Percentiles rank a stretch among this genome's conserved stretches.
Conservation (phyloP, 257 asterid genomes). For the Solanum habrochaites region DNA sequence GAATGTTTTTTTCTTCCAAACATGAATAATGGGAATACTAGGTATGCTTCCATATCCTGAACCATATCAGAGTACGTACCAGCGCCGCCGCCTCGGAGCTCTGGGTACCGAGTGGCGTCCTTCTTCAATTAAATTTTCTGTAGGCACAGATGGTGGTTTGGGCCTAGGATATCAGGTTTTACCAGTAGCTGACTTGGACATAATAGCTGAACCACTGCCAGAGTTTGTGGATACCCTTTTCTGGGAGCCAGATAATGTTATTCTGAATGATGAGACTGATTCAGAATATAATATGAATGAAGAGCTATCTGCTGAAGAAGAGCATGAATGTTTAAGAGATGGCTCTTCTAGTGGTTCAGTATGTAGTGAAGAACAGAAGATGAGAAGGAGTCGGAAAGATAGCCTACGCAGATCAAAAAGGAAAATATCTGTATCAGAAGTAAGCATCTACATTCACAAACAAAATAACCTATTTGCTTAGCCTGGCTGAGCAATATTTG, state of each 20-base stretch:
- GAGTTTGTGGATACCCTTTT: constrained; percentile 70
- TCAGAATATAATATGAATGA: constrained; percentile 73
- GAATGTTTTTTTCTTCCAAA: background rate
- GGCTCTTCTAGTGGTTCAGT: constrained; percentile 49
- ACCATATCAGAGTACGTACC: constrained; percentile 91
- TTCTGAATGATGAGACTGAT: constrained; percentile 76
- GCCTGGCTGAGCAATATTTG: constrained; percentile 15
- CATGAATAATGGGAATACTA: constrained; percentile 21
- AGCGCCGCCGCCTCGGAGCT: constrained; percentile 77
- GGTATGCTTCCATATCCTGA: constrained; percentile 98
- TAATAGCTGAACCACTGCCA: constrained; percentile 68
- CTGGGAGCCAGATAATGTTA: constrained; percentile 95
- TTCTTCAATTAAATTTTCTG: constrained; percentile 66
- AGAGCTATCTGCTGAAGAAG: constrained; percentile 53
- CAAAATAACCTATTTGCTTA: constrained; percentile 3
- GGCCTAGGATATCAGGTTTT: constrained; percentile 69
- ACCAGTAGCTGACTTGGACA: constrained; percentile 80
- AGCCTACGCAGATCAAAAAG: constrained; percentile 59
- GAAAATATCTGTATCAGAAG: constrained; percentile 56
- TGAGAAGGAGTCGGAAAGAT: constrained; percentile 34
- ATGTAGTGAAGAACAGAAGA: constrained; percentile 39
- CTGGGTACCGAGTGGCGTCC: constrained; percentile 95
- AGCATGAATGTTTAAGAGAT: constrained; percentile 37
- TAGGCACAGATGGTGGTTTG: constrained; percentile 75
- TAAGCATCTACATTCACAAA: constrained; percentile 27